Evolutionary conservation across 139 green algal genomes (phyloP).

Genomic region (Dunaliella primolecta): DNA sequence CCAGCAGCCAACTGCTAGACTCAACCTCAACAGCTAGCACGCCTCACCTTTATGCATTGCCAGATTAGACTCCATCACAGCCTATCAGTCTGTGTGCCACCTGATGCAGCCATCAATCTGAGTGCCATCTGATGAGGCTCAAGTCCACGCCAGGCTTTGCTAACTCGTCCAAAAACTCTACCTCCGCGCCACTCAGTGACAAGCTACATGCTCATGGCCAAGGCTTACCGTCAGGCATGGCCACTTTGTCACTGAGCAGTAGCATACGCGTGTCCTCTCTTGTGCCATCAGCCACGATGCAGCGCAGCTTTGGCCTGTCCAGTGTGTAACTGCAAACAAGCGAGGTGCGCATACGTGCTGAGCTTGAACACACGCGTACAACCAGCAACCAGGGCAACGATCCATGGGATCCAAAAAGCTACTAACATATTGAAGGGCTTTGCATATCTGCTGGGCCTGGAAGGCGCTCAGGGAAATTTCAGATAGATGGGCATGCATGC

Average conservation of each 20-base stretch:
- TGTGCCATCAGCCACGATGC: constrained; percentile 49
- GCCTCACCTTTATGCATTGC: not conserved
- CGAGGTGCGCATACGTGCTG: no score
- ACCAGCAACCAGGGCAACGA: no score
- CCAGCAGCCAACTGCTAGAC: no score
- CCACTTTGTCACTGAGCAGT: constrained; percentile 55
- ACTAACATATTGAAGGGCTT: not conserved
- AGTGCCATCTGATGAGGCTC: not conserved
- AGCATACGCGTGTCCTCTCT: constrained; percentile 54
- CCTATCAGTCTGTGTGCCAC: not conserved
- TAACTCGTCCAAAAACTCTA: not conserved
- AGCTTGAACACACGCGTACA: not conserved
- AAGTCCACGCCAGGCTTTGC: not conserved
- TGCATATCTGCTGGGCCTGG: not conserved
- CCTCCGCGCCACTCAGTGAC: not conserved
- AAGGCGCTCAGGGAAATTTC: no score
- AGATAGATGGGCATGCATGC: no score
- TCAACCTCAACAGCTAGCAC: no score
- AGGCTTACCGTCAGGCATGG: not conserved
- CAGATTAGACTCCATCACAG: no score
- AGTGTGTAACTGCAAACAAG: constrained; percentile 57
- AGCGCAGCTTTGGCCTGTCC: constrained; percentile 60
- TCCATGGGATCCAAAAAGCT: not conserved
- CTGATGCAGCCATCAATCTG: not conserved
- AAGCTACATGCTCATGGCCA: constrained; percentile 21